phyloP scores from a whole-genome alignment of 345 rosid genomes.

The Boechera divaricarpa region DNA sequence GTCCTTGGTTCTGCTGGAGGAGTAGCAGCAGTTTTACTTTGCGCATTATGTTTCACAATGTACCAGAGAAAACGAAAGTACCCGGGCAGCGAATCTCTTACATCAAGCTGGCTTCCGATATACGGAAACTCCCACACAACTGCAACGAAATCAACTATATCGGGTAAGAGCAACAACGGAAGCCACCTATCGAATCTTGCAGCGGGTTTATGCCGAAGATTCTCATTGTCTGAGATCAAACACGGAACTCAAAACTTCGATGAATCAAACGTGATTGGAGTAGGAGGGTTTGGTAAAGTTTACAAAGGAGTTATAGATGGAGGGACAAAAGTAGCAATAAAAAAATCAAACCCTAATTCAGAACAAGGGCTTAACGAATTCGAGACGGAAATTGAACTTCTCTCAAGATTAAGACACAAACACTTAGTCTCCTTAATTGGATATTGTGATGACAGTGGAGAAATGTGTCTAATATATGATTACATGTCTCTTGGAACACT shows the following conservation, averaged over 20 bases:
- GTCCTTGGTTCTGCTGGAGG: constrained; percentile 68
- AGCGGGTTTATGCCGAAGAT: constrained; percentile 73
- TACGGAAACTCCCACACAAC: constrained; percentile 60
- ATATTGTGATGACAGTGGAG: constrained; percentile 82
- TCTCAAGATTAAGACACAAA: constrained; percentile 87
- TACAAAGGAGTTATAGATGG: constrained; percentile 79
- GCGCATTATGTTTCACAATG: constrained; percentile 55
- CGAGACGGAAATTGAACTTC: constrained; percentile 85
- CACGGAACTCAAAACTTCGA: constrained; percentile 65
- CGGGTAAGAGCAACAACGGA: constrained; percentile 51
- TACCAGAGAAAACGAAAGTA: constrained; percentile 49
- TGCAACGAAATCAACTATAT: constrained; percentile 60
- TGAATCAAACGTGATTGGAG: constrained; percentile 74
- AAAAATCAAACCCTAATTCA: constrained; percentile 82
- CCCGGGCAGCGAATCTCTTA: constrained; percentile 48
- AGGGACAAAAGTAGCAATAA: constrained; percentile 70
- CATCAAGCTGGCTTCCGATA: constrained; percentile 75
- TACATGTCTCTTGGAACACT: constrained; percentile 90
- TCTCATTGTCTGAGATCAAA: constrained; percentile 67
- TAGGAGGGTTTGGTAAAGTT: constrained; percentile 95
- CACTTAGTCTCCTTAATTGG: constrained; percentile 90
- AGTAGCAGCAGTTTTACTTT: constrained; percentile 56
- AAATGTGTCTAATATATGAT: constrained; percentile 90
- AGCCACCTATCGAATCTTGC: constrained; percentile 64
- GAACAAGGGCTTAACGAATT: constrained; percentile 89